These are phyloP conservation scores for Rhododendron mucronatum DNA, from an alignment of 148 eudicot species.

Conservation along the genomic window DNA sequence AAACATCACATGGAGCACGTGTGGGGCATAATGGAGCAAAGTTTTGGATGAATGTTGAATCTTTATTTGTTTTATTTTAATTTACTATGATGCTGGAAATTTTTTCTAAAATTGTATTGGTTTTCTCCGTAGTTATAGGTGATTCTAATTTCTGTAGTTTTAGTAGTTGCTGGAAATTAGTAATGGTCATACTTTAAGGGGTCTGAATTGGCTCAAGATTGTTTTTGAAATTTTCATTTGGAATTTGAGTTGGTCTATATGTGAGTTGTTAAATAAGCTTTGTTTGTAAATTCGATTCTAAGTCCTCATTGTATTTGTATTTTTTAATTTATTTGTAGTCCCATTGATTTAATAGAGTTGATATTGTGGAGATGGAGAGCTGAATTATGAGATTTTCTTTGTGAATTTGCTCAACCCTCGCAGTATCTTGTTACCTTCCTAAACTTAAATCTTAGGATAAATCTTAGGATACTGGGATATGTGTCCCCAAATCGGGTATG, in stretches of 20 bases:
- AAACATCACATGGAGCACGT: background rate
- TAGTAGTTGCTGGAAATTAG: background rate
- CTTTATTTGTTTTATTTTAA: background rate
- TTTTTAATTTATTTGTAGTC: background rate
- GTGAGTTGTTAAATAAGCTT: background rate
- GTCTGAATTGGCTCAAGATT: background rate
- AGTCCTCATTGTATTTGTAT: background rate
- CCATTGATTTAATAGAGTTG: background rate
- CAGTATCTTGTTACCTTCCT: background rate
- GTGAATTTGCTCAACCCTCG: background rate
- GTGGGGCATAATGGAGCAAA: background rate
- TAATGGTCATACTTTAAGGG: background rate
- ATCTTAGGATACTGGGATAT: background rate
- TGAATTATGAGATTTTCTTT: background rate
- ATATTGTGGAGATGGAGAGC: background rate
- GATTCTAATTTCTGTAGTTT: background rate
- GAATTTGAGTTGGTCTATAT: background rate
- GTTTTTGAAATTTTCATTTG: background rate
- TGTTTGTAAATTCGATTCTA: background rate
- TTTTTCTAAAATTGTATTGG: background rate
- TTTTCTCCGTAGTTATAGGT: background rate
- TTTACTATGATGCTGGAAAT: background rate
- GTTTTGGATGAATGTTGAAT: background rate
- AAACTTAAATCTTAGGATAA: background rate
- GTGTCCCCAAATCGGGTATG: background rate